Evolutionary conservation across 805 yeast species (phyloP), one percentile per base, ranked within the genome.

Genomic region (Teunomyces tritomae): DNA sequence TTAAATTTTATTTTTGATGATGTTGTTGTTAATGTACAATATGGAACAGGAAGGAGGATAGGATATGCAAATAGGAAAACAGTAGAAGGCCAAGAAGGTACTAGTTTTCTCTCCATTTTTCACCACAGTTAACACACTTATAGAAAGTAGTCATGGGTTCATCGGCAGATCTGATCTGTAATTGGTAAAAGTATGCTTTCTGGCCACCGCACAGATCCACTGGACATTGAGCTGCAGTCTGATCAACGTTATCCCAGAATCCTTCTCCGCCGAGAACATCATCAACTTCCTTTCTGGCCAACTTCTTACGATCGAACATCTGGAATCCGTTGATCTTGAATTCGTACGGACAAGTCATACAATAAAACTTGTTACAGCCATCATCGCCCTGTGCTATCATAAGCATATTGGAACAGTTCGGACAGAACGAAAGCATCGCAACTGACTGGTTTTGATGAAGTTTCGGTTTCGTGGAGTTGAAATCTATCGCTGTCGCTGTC

Each of bases 61-160:
- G 34, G n/a, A 29, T 46, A 36, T 30, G 36, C 36, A 17, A 45
- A 24, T 40, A 36, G 28, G 24, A 20, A 20, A 20, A 20, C 20
- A 35, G 29, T n/a, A 39, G 11, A 13, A 26, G 28, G 34, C 4
- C 33, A 33, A 17, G 46, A 62, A 57, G 16, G 28, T 20, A 20
- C 24, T 26, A 94, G 61, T 94, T 94, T 60, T 94, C 99, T 70
- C 96, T 86, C 99, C 99, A 94, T 69, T 92, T 95, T 62, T 89
- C 80, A 43, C 89, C 88, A 74, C 99, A 94, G 53, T 82, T 85
- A 32, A 90, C 90, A 73, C 99, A 94, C 67, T 92, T 90, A 67
- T 89, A 92, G 65, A 94, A 94, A 2, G 98, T 92, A 0, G 99
- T 94, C 98, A 94, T 94, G 20, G 99, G 99, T 73, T 94, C 99